Percentiles rank a stretch among this genome's conserved stretches.
Evolutionary conservation across 1,139 yeast genomes (phyloP).

Genomic region (Yamadazyma taylorii): DNA sequence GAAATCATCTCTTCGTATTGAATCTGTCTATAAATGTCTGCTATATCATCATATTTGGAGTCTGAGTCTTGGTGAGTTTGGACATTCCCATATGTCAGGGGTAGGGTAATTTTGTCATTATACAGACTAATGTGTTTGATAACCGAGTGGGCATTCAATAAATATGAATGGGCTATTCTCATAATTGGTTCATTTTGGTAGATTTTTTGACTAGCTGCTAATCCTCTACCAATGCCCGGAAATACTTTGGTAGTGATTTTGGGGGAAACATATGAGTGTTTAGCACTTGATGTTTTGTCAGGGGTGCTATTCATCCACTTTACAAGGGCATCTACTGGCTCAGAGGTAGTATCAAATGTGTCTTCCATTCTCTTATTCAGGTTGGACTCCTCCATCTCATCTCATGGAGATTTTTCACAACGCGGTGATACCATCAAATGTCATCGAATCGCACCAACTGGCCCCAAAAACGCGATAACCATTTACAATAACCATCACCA

Average conservation of each 20-base stretch:
- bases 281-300: not conserved
- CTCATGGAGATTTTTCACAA: too few relatives aligned
- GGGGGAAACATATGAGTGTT: slow-evolving; percentile 4
- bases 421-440: too few relatives aligned
- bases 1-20: slow-evolving; percentile 27
- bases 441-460: not conserved
- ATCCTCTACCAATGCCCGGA: slow-evolving; percentile 59
- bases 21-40: slow-evolving; percentile 34
- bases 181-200: slow-evolving; percentile 45
- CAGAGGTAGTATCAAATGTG: too few relatives aligned
- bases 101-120: slow-evolving; percentile 19
- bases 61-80: slow-evolving; percentile 18
- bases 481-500: not conserved
- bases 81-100: slow-evolving; percentile 23
- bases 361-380: too few relatives aligned
- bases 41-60: slow-evolving; percentile 19
- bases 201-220: slow-evolving; percentile 42
- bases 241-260: slow-evolving; percentile 4
- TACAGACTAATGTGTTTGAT: slow-evolving; percentile 34
- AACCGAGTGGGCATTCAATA: slow-evolving; percentile 63
- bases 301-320: slow-evolving; percentile 10
- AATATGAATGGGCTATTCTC: slow-evolving; percentile 56
- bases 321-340: too few relatives aligned
- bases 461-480: slow-evolving; percentile 1
- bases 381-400: too few relatives aligned